Evolutionary conservation across 2,329 filamentous ascomycete species (phyloP).

Genomic region (Plenodomus lindquistii): DNA sequence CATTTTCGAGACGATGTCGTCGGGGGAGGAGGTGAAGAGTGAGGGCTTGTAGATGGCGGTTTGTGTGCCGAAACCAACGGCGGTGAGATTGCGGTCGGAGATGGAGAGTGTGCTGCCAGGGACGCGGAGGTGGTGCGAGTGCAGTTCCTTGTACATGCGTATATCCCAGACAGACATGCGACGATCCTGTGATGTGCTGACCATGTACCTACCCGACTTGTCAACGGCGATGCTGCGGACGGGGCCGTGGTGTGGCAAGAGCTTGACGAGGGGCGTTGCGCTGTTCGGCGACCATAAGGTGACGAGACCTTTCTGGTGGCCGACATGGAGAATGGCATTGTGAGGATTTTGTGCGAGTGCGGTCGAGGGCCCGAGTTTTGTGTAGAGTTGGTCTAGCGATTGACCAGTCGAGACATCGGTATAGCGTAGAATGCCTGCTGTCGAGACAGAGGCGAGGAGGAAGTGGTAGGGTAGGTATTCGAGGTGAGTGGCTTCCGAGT

Average conservation of each 20-base stretch:
- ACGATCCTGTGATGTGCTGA: slow-evolving; percentile 84
- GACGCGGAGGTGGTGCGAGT: slow-evolving; percentile 81
- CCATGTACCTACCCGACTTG: slow-evolving; percentile 92
- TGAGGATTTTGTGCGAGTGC: slow-evolving; percentile 85
- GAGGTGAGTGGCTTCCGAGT: slow-evolving; percentile 88
- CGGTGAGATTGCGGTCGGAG: slow-evolving; percentile 84
- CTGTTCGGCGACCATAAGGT: slow-evolving; percentile 96
- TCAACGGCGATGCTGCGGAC: slow-evolving; percentile 85
- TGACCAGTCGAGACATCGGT: slow-evolving; percentile 94
- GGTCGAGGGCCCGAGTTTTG: slow-evolving; percentile 80
- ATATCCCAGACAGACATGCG: slow-evolving; percentile 97
- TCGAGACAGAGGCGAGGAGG: slow-evolving; percentile 83
- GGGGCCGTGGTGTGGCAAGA: slow-evolving; percentile 86
- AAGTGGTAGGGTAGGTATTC: slow-evolving; percentile 98
- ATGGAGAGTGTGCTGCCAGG: slow-evolving; percentile 85
- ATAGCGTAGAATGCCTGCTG: slow-evolving; percentile 81
- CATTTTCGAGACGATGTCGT: slow-evolving; percentile 73
- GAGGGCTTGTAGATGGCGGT: slow-evolving; percentile 84
- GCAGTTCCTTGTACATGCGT: slow-evolving; percentile 89
- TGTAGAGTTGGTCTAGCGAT: slow-evolving; percentile 82
- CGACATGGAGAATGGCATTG: slow-evolving; percentile 89
- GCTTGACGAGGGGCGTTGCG: slow-evolving; percentile 82
- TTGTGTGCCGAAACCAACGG: slow-evolving; percentile 88
- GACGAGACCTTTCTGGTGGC: slow-evolving; percentile 93
- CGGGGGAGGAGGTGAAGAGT: slow-evolving; percentile 75